Conservation (phyloP, 768 basidiomycete species). For the Phaffia tasmanica region DNA sequence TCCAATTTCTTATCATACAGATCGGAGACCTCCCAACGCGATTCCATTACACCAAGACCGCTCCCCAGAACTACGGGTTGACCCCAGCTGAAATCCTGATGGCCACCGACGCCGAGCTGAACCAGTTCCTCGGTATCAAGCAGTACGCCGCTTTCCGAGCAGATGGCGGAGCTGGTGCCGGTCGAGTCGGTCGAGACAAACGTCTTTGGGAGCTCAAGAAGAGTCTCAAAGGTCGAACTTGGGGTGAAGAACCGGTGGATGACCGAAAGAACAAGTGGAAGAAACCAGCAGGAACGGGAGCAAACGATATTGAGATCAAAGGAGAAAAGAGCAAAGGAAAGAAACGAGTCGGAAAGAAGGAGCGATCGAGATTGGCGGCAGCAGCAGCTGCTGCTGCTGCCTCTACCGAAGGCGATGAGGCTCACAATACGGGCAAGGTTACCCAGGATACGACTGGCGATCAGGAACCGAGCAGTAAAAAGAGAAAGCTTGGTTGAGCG, state of each 20-base stretch:
- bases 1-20: constrained; percentile 40
- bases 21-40: constrained; percentile 81
- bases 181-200: constrained; percentile 44
- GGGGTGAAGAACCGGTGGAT: constrained; percentile 37
- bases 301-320: constrained; percentile 4
- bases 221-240: constrained; percentile 39
- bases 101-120: constrained; percentile 85
- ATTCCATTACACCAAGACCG: constrained; percentile 72
- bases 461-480: constrained; percentile 1
- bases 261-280: constrained; percentile 28
- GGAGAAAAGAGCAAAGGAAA: constrained; percentile 27
- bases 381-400: neutral
- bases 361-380: constrained; percentile 27
- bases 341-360: constrained; percentile 38
- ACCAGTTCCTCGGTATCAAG: constrained; percentile 78
- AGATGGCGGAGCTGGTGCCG: constrained; percentile 38
- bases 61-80: constrained; percentile 44
- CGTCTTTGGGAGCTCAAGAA: constrained; percentile 62
- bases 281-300: neutral
- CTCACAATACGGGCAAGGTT: neutral
- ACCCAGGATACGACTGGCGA: neutral
- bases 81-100: constrained; percentile 75
- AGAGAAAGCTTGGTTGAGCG: constrained; percentile 13
- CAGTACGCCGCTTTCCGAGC: constrained; percentile 82
- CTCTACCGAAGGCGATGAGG: neutral